A percentile compares a stretch with the other conserved stretches of the same genome.
Conservation (phyloP, 257 asterid genomes). For the Rhazya stricta region DNA sequence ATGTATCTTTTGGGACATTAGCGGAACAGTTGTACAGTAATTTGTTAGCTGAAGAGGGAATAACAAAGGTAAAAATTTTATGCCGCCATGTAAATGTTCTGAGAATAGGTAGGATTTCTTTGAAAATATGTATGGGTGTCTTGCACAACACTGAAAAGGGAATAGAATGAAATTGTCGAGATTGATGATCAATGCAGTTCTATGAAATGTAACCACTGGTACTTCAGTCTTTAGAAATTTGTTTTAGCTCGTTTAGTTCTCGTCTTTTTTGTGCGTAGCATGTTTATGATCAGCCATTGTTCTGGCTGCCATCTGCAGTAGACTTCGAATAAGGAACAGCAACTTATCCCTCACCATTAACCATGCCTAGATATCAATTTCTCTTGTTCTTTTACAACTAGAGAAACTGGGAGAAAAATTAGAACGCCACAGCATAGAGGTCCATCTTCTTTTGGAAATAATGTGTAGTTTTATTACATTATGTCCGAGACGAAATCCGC, state of each 20-base stretch:
- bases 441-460: not conserved
- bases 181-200: not conserved
- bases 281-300: not conserved
- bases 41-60: not conserved
- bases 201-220: not conserved
- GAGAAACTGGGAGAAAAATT: not conserved
- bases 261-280: not conserved
- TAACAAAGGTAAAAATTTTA: not conserved
- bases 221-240: not conserved
- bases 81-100: not conserved
- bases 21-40: constrained; percentile 1
- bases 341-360: not conserved
- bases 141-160: not conserved
- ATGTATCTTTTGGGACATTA: not conserved
- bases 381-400: too few species aligned
- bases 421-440: too few species aligned
- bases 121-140: not conserved
- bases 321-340: too few species aligned
- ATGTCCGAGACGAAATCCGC: too few species aligned
- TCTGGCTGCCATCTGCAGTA: not conserved
- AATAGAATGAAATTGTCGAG: not conserved
- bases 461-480: not conserved
- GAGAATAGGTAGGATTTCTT: not conserved
- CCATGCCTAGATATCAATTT: not conserved
- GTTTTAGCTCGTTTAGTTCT: not conserved